Evolutionary conservation across 495 filamentous ascomycete species (phyloP), one percentile per base, ranked within the genome.

Genomic region (Aspergillus egyptiacus): DNA sequence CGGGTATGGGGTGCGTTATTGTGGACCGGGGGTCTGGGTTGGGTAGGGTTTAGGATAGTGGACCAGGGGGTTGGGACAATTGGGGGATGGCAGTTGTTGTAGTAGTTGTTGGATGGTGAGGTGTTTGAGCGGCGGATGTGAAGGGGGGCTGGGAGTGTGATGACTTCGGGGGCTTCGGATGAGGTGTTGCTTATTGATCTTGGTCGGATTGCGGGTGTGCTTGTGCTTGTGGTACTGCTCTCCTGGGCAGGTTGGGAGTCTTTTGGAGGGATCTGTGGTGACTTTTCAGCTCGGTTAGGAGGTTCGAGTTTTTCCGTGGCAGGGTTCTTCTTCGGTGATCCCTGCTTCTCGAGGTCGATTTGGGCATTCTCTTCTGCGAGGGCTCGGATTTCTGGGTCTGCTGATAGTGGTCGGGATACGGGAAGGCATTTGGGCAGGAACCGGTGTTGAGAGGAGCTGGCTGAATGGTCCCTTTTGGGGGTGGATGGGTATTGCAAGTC

Each of bases 331-430:
- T 48, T 36, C 7, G 28, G 18, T 7, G 27, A 53, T 7, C 56
- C 56, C 37, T 70, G 60, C 46, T 68, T 69, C 22, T 69, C 61
- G 13, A 65, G 46, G 43, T 66, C 65, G 1, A 51, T 51, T 3
- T 59, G 56, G 19, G 56, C 6, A 14, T 32, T 37, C 61, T 62
- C 9, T 25, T 70, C 61, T 17, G 64, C 57, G 5, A 74, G 63
- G 10, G 70, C 69, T 0, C 60, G 63, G 34, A 74, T 74, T 34
- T 74, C 68, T 23, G 70, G 70, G 34, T 74, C 70, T 2, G 58
- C 58, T 20, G 68, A 71, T 17, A 74, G 37, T 24, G 68, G 62
- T 6, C 63, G 40, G 0, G 64, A 70, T 2, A 62, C 11, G 1
- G 59, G 58, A 13, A 71, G 62, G 58, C 30, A 27, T 67, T 74